Conservation (phyloP, 768 basidiomycete genomes). For the Suillus plorans region DNA sequence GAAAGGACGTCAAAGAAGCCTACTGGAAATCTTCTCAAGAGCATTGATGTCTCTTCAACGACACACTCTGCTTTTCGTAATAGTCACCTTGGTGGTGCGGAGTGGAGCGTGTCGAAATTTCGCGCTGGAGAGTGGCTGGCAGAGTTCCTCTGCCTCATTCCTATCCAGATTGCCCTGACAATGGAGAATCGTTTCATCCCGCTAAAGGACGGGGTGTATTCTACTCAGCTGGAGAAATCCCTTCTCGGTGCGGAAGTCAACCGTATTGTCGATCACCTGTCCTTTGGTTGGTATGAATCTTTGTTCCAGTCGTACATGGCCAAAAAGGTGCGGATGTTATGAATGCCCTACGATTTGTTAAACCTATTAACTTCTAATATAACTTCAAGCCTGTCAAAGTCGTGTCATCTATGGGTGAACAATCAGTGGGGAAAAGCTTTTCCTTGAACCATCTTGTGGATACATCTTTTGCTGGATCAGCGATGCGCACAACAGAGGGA, state of each 20-base stretch:
- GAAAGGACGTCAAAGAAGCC: slow-evolving; percentile 55
- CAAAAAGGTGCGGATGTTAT: slow-evolving; percentile 38
- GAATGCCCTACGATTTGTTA: neutral
- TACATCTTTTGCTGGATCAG: slow-evolving; percentile 64
- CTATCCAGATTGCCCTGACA: slow-evolving; percentile 61
- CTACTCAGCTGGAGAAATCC: slow-evolving; percentile 47
- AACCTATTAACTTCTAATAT: neutral
- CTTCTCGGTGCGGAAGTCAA: slow-evolving; percentile 60
- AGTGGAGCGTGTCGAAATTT: slow-evolving; percentile 38
- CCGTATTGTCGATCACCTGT: slow-evolving; percentile 51
- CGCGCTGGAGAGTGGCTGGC: slow-evolving; percentile 62
- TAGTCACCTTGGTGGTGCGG: slow-evolving; percentile 12
- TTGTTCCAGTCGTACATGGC: slow-evolving; percentile 64
- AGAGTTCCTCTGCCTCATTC: slow-evolving; percentile 59
- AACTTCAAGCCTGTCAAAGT: slow-evolving; percentile 54
- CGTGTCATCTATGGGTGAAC: slow-evolving; percentile 69
- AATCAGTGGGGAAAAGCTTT: slow-evolving; percentile 64
- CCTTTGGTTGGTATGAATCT: slow-evolving; percentile 66
- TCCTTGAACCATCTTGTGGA: slow-evolving; percentile 60
- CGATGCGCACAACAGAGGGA: slow-evolving; percentile 65
- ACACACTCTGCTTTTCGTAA: slow-evolving; percentile 27
- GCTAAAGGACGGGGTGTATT: slow-evolving; percentile 56
- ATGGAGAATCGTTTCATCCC: slow-evolving; percentile 62
- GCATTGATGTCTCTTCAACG: slow-evolving; percentile 34
- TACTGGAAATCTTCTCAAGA: slow-evolving; percentile 41